These are phyloP conservation scores for Beta vulgaris DNA, from an alignment of 148 eudicot genomes.

Conservation along the genomic window DNA sequence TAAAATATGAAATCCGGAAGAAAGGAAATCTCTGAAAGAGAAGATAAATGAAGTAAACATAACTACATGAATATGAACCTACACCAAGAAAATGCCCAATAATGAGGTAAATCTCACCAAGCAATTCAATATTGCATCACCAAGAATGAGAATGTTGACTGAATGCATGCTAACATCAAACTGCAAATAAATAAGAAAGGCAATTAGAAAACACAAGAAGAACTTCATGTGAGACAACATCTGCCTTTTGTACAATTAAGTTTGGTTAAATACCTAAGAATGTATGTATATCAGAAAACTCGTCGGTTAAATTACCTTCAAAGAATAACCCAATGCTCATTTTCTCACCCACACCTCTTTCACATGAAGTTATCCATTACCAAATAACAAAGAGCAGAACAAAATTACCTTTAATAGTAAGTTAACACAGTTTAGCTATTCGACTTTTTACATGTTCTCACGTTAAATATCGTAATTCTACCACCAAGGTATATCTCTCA, in stretches of 20 bases:
- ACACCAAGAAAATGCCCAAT: not conserved
- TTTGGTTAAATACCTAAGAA: not conserved
- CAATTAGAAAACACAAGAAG: not conserved
- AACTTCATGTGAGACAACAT: not conserved
- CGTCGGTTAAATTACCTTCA: not conserved
- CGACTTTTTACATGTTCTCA: not conserved
- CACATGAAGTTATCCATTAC: too few relatives aligned
- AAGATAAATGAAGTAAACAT: conserved; percentile 15
- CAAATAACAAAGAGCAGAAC: not conserved
- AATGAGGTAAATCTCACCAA: conserved; percentile 35
- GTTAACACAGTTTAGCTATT: not conserved
- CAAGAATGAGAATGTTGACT: conserved; percentile 38
- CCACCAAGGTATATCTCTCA: too few relatives aligned
- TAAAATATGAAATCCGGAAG: conserved; percentile 73
- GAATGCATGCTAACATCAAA: conserved; percentile 41
- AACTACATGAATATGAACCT: not conserved
- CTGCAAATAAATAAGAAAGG: conserved; percentile 22
- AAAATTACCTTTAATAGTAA: not conserved
- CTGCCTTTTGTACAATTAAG: not conserved
- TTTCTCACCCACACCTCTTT: not conserved
- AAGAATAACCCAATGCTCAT: not conserved
- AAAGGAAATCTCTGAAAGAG: conserved; percentile 63
- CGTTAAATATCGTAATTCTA: too few relatives aligned
- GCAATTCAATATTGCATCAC: conserved; percentile 37
- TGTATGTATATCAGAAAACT: not conserved